These are phyloP conservation scores for Amoebophrya sp. DNA, from an alignment of 169 alveolate genomes.

Conservation along the genomic window DNA sequence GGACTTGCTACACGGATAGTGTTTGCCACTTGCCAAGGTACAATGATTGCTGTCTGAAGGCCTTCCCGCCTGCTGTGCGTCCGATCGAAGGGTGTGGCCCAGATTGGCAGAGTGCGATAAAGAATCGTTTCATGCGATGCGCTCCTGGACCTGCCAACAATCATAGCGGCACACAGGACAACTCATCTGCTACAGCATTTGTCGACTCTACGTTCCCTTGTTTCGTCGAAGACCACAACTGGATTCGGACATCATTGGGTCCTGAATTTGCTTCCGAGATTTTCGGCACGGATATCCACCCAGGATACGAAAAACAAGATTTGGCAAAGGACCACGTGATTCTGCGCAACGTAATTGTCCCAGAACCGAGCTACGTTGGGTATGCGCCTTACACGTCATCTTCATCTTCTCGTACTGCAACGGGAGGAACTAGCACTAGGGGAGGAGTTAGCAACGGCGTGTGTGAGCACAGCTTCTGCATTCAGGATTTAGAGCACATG, in stretches of 20 bases:
- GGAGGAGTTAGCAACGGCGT: no score
- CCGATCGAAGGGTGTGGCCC: neutral
- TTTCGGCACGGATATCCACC: neutral
- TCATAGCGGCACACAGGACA: neutral
- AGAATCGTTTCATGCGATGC: neutral
- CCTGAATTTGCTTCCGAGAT: neutral
- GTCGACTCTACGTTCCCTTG: neutral
- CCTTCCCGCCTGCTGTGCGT: neutral
- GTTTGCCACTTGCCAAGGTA: neutral
- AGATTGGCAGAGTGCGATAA: neutral
- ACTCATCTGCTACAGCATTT: neutral
- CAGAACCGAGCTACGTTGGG: neutral
- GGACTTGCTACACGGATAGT: neutral
- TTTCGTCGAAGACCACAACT: neutral
- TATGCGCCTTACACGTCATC: neutral
- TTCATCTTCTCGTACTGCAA: no score
- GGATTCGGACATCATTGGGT: neutral
- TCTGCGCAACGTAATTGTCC: neutral
- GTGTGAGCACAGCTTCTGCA: conserved; percentile 21
- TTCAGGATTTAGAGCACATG: neutral
- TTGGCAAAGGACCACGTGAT: neutral
- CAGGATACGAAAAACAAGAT: neutral
- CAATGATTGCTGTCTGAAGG: neutral
- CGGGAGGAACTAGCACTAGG: no score
- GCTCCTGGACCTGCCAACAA: neutral